Evolutionary conservation across 2,329 filamentous ascomycete genomes (phyloP).

Genomic region (Curvularia verruculosa): DNA sequence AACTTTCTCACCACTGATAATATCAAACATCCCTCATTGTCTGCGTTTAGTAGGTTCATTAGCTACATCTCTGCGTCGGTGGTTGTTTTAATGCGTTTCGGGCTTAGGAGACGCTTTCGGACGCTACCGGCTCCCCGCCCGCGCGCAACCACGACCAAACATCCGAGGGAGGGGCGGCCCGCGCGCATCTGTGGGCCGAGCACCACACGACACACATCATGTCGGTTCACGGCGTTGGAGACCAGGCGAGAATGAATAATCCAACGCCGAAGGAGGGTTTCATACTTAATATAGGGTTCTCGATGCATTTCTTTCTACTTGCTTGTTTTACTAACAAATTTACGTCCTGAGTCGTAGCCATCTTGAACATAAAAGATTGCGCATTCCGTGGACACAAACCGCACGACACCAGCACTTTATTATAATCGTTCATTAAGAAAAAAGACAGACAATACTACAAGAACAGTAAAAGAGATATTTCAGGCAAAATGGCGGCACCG

Average conservation of each 20-base stretch:
- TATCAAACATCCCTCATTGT: neutral
- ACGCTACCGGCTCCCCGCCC: neutral
- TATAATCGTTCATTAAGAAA: neutral
- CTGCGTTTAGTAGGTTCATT: no score
- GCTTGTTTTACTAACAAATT: neutral
- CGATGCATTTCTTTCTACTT: neutral
- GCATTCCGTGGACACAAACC: neutral
- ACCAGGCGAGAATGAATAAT: neutral
- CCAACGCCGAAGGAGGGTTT: neutral
- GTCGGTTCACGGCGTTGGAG: neutral
- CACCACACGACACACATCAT: neutral
- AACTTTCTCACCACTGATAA: neutral
- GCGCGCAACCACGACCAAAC: neutral
- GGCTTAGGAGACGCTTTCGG: neutral
- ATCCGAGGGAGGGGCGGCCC: neutral
- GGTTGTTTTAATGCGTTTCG: neutral
- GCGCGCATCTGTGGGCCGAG: neutral
- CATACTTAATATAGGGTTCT: neutral
- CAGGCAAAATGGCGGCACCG: constrained; percentile 49
- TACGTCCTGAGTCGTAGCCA: neutral
- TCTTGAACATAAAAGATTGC: neutral
- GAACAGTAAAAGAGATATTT: neutral
- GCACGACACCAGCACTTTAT: neutral
- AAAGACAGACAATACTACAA: neutral
- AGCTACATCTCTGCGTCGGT: neutral